Conservation (phyloP, 306 rosid genomes). For the Canavalia gladiata region DNA sequence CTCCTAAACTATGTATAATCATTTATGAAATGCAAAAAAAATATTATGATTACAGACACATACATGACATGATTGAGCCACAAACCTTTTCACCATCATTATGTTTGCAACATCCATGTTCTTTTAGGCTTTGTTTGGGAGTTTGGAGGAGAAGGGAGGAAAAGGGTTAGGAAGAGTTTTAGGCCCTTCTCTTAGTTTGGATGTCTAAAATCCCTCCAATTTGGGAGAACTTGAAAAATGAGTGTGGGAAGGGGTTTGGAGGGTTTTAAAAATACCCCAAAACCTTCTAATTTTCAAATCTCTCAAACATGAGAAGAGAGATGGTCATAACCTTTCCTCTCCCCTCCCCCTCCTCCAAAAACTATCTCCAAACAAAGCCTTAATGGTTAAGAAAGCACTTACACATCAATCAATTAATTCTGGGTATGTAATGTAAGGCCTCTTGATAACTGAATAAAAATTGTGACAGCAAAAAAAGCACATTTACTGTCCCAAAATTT, state of each 20-base stretch:
- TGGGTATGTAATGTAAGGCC: neutral
- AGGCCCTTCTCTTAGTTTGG: too few species aligned
- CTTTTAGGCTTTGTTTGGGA: neutral
- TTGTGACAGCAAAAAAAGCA: slow-evolving; percentile 17
- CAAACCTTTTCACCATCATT: slow-evolving; percentile 6
- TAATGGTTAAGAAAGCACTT: neutral
- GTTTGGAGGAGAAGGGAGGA: too few species aligned
- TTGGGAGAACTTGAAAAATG: too few species aligned
- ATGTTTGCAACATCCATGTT: slow-evolving; percentile 17
- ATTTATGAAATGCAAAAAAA: slow-evolving; percentile 1
- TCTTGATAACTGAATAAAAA: neutral
- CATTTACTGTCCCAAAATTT: slow-evolving; percentile 17
- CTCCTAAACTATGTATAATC: neutral
- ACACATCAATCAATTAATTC: neutral
- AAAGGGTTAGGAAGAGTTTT: too few species aligned
- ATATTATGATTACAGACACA: neutral
- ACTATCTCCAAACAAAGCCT: too few species aligned
- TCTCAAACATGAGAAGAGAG: too few species aligned
- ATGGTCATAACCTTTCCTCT: too few species aligned
- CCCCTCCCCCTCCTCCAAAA: too few species aligned
- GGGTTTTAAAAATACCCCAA: too few species aligned
- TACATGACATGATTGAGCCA: slow-evolving; percentile 25
- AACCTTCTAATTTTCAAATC: too few species aligned
- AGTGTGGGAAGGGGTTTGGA: too few species aligned
- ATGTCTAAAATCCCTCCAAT: too few species aligned